phyloP scores from a whole-genome alignment of 1,284 basidiomycete genomes.

The Cystobasidium pallidum region DNA sequence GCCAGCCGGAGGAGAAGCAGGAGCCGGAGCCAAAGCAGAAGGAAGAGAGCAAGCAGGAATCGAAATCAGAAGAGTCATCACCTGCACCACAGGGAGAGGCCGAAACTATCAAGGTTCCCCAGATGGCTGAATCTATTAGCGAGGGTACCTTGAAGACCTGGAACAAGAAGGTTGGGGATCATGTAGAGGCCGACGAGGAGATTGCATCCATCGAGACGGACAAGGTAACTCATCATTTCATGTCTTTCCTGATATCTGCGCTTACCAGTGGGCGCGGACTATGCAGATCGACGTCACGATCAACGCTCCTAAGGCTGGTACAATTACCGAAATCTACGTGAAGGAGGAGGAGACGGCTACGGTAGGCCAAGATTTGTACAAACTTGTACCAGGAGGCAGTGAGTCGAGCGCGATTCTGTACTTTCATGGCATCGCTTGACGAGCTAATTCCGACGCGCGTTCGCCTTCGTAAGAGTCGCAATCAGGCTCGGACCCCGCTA shows the following conservation, averaged over 20 bases:
- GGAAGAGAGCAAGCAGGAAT: slow-evolving; percentile 22
- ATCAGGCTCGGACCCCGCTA: not conserved
- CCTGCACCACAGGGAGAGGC: slow-evolving; percentile 34
- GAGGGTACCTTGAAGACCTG: slow-evolving; percentile 96
- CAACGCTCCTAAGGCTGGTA: slow-evolving; percentile 88
- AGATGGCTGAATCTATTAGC: slow-evolving; percentile 98
- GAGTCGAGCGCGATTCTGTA: not conserved
- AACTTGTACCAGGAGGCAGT: slow-evolving; percentile 79
- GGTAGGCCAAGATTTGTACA: slow-evolving; percentile 93
- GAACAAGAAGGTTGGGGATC: slow-evolving; percentile 91
- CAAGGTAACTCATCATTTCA: slow-evolving; percentile 67
- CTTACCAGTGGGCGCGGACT: not conserved
- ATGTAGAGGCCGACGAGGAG: slow-evolving; percentile 89
- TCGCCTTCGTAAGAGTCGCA: not conserved
- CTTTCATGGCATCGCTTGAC: not conserved
- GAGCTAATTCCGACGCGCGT: not conserved
- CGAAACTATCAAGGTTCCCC: slow-evolving; percentile 92
- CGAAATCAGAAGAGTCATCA: slow-evolving; percentile 16
- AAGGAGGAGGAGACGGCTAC: slow-evolving; percentile 91
- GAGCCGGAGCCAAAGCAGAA: slow-evolving; percentile 10
- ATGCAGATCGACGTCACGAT: slow-evolving; percentile 92
- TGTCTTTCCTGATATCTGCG: not conserved
- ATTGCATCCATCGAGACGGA: slow-evolving; percentile 98
- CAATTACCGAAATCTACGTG: slow-evolving; percentile 82
- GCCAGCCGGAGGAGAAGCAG: slow-evolving; percentile 20